A percentile compares a stretch with the other conserved stretches of the same genome.
Evolutionary conservation across 352 stramenopile genomes (phyloP).

Genomic region (Globisporangium emineosum): DNA sequence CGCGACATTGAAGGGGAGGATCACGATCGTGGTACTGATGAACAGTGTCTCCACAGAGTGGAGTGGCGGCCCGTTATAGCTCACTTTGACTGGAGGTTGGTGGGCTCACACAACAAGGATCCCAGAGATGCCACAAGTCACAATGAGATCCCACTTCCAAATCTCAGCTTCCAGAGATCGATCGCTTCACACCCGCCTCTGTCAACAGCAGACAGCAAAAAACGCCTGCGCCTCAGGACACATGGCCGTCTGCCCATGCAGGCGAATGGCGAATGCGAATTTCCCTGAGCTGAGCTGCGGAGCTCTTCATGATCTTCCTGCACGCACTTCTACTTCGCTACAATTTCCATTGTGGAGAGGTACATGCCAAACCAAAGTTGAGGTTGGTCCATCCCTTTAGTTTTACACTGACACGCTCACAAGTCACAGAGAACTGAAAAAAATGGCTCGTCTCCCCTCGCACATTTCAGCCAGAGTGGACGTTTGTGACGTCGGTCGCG

Average conservation of each 20-base stretch:
- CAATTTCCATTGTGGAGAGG: background rate
- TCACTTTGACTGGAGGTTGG: background rate
- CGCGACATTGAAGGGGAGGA: background rate
- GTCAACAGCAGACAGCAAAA: background rate
- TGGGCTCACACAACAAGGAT: background rate
- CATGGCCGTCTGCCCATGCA: background rate
- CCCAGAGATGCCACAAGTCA: background rate
- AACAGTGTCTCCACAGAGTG: background rate
- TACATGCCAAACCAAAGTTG: background rate
- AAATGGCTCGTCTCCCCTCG: conserved; percentile 1
- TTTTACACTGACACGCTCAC: background rate
- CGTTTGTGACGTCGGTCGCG: conserved; percentile 4
- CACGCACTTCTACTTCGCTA: background rate
- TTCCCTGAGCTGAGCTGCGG: background rate
- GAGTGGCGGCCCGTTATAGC: background rate
- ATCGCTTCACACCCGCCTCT: background rate
- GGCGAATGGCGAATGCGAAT: background rate
- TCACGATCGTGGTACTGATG: background rate
- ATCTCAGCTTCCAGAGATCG: background rate
- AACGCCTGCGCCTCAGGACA: background rate
- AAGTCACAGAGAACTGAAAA: background rate
- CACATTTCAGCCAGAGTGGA: background rate
- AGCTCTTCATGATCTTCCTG: background rate
- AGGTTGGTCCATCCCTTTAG: conserved; percentile 1
- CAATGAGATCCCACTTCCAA: conserved; percentile 1